Percentiles rank a stretch among this genome's conserved stretches.
Evolutionary conservation across 306 rosid species (phyloP).

Genomic region (Cyclanthera cordifolia): DNA sequence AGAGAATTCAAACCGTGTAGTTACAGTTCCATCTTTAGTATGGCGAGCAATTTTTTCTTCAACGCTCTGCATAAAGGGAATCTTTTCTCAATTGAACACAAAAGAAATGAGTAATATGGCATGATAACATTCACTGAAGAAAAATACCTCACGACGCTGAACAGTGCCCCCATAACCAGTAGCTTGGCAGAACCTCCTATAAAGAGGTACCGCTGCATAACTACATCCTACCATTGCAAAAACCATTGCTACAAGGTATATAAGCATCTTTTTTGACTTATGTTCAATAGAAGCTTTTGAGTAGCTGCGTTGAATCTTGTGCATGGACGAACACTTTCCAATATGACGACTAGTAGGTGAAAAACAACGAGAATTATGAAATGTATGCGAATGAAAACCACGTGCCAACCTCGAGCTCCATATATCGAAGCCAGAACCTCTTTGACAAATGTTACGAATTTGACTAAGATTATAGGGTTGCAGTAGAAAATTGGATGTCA

Average conservation of each 20-base stretch:
- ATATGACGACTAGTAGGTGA: conserved; percentile 30
- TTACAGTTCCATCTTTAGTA: conserved; percentile 47
- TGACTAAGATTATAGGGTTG: background rate
- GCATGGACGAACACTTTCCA: conserved; percentile 28
- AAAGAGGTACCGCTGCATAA: conserved; percentile 88
- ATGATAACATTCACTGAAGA: background rate
- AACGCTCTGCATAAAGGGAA: conserved; percentile 43
- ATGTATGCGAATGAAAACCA: conserved; percentile 29
- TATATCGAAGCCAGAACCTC: conserved; percentile 16
- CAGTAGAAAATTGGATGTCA: background rate
- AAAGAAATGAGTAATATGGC: background rate
- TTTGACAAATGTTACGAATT: background rate
- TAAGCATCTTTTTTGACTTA: conserved; percentile 64
- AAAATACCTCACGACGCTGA: conserved; percentile 70
- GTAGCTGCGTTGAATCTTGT: conserved; percentile 34
- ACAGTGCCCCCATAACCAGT: conserved; percentile 94
- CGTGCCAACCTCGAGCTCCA: conserved; percentile 20
- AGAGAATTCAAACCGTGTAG: conserved; percentile 40
- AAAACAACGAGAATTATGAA: conserved; percentile 22
- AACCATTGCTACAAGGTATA: conserved; percentile 57
- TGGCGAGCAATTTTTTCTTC: conserved; percentile 94
- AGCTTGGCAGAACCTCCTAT: conserved; percentile 89
- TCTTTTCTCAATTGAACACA: background rate
- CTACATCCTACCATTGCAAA: conserved; percentile 77
- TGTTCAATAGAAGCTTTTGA: conserved; percentile 37